Evolutionary conservation across 2,329 filamentous ascomycete species (phyloP), one percentile per base, ranked within the genome.

Genomic region (Pseudopithomyces maydicus): DNA sequence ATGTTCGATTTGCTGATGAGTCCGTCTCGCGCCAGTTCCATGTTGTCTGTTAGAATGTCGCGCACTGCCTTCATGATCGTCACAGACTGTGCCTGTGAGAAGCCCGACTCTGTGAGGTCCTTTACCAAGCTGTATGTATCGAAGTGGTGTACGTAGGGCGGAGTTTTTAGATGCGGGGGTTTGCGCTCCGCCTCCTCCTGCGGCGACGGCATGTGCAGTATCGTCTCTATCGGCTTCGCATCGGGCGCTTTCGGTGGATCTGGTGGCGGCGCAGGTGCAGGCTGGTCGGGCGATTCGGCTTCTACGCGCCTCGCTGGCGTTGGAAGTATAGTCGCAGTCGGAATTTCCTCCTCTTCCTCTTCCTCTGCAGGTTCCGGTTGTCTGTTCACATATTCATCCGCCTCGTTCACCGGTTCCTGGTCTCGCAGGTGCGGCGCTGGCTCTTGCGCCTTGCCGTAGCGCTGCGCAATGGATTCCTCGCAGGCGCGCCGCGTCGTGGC

Each of bases 11-110:
- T 97, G 74, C 89, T 92, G 11, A 97, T 90, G 8, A 98, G 81
- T 2, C 88, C 90, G 46, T 87, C 83, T 70, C 90, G 89, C 45
- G 95, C 95, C 14, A 92, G 81, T 55, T 92, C 88, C 56, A 98
- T 82, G 71, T 98, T 96, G 19, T 88, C 81, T 10, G 89, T 87
- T 14, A 99, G 79, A 48, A 96, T 82, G 2, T 83, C 83, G 20
- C 94, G 88, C 54, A 98, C 88, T 6, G 90, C 92, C 80, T 98
- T 98, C 95, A 99, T 99, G 50, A 92, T 82, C 6, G 88, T 91
- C 49, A 92, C 87, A 23, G 92, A 88, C 76, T 97, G 94, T 0
- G 82, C 83, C 43, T 85, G 81, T 1, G 85, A 86, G 77, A 92
- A 97, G 0, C 89, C 90, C 12, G 88, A 87, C 0, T 78, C 79